A percentile compares a stretch with the other conserved stretches of the same genome.
Evolutionary conservation across 768 basidiomycete genomes (phyloP).

Genomic region (Russula sp.): DNA sequence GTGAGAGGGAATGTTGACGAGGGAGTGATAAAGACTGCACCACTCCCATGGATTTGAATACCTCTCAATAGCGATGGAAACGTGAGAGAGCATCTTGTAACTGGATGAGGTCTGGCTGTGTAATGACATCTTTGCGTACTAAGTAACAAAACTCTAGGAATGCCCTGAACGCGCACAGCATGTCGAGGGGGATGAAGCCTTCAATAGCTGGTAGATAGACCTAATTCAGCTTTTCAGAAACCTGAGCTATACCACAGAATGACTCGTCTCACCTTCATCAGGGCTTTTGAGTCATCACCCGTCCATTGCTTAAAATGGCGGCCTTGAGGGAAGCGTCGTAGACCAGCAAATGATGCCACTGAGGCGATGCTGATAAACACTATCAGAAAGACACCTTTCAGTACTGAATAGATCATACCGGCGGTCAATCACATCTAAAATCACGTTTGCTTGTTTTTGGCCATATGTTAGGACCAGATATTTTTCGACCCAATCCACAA

Average conservation of each 20-base stretch:
- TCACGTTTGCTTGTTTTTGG: neutral
- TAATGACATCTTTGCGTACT: no score
- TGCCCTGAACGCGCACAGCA: no score
- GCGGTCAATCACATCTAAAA: neutral
- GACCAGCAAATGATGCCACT: neutral
- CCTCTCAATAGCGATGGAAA: neutral
- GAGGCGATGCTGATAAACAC: neutral
- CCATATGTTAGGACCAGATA: neutral
- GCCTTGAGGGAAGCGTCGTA: neutral
- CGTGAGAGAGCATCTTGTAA: no score
- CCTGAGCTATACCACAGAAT: no score
- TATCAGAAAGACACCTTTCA: neutral
- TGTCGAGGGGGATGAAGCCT: neutral
- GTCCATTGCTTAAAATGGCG: constrained; percentile 6
- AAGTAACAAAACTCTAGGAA: no score
- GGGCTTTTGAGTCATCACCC: constrained; percentile 1
- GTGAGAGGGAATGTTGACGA: neutral
- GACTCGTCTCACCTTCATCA: neutral
- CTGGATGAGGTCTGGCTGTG: no score
- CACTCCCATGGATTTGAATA: neutral
- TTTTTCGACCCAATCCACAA: neutral
- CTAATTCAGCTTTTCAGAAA: neutral
- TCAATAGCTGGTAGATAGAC: neutral
- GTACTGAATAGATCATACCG: neutral
- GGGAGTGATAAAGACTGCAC: neutral